Evolutionary conservation across 495 filamentous ascomycete species (phyloP).

Genomic region (Glutinoglossum americanum): DNA sequence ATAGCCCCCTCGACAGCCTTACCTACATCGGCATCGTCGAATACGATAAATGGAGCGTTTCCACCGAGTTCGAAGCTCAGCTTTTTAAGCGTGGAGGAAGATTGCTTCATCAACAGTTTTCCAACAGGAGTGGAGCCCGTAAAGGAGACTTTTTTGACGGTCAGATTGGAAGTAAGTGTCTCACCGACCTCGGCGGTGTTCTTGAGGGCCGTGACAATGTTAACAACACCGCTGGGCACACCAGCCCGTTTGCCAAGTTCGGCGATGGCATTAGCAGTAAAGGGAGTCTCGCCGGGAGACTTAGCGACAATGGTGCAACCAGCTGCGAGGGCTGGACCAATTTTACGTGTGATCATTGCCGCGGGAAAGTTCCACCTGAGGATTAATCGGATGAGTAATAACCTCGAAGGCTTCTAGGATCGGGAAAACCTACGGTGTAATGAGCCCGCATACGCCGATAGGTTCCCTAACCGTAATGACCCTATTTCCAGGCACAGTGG

Average conservation of each 20-base stretch:
- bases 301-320: conserved; percentile 76
- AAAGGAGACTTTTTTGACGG: conserved; percentile 70
- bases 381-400: conserved; percentile 1
- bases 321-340: conserved; percentile 63
- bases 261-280: conserved; percentile 61
- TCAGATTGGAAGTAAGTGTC: conserved; percentile 45
- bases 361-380: conserved; percentile 72
- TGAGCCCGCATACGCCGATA: conserved; percentile 80
- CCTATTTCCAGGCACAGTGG: conserved; percentile 20
- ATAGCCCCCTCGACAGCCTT: conserved; percentile 55
- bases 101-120: conserved; percentile 70
- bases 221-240: conserved; percentile 67
- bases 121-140: conserved; percentile 78
- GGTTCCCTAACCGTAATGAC: conserved; percentile 36
- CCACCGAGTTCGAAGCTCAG: conserved; percentile 74
- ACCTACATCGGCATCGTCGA: conserved; percentile 73
- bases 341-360: conserved; percentile 82
- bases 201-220: conserved; percentile 48
- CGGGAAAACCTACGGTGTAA: conserved; percentile 39
- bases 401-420: neutral
- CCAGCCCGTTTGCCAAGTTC: conserved; percentile 68
- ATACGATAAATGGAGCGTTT: conserved; percentile 86
- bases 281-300: conserved; percentile 68
- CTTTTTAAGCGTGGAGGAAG: conserved; percentile 62
- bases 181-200: conserved; percentile 58